Base-by-base conservation (phyloP, 2,329 filamentous ascomycete genomes). In the Dactylonectria estremocensis region DNA sequence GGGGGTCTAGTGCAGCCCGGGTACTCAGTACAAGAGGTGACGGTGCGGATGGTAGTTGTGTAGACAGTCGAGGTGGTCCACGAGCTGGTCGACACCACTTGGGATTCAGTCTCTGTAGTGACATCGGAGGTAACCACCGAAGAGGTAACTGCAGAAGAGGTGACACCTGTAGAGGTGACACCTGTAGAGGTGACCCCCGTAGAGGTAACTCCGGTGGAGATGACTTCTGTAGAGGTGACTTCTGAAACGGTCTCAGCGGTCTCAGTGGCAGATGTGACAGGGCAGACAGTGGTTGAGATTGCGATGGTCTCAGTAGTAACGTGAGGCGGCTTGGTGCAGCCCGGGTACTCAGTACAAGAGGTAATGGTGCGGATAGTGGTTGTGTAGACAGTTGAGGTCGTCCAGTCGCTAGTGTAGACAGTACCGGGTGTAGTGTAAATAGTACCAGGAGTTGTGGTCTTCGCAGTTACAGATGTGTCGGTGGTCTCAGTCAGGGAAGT, bases 41-140 rank as follows among this genome's bases (percentile, higher is more conserved):
- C 73, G 28, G 77, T 79, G 64, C 76, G 68, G 20, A 69, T 68
- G 35, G 67, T 61, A 33, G 77, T 80, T 24, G 72, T 74, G 71
- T 70, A 79, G 71, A 80, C 62, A 33, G 79, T 80, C 40, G 78
- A 79, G 40, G 78, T 80, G 13, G 78, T 79, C 72, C 72, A 65
- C 40, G 50, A 53, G 50, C 18, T 18, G 22, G 16, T 31, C 13
- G 50, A 53, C 3, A n/a, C 40, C 5, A 20, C 31, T 3, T 18
- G 33, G 6, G 50, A 14, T 43, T n/a, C 40, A 14, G 14, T 43
- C 8, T n/a, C 16, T 1, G 40, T 43, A 11, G 50, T 35, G 31
- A 7, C 14, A 16, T 22, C 31, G 9, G 50, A 53, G 49, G 31
- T 35, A 28, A 53, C 10, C 10, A 5, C 5, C 5, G 49, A n/a